Conservation (phyloP, 1,284 basidiomycete genomes). For the Cutaneotrichosporon sp. region DNA sequence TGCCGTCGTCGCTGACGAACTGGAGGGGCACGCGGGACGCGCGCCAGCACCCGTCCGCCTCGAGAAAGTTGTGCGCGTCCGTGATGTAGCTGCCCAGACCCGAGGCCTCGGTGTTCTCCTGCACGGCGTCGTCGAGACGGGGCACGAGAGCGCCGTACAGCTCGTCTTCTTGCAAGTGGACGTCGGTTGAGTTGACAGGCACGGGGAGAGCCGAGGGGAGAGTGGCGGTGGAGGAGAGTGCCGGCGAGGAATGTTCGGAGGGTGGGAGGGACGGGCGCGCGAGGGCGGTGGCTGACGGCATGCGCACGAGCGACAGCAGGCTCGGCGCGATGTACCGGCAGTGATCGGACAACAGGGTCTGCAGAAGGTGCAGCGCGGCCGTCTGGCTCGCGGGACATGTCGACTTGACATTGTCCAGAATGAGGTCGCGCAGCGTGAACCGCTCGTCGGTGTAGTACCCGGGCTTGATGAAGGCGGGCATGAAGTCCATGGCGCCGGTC, state of each 20-base stretch:
- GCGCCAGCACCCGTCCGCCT: constrained; percentile 37
- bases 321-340: constrained; percentile 67
- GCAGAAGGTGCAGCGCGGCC: constrained; percentile 75
- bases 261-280: constrained; percentile 28
- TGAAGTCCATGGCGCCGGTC: constrained; percentile 34
- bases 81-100: constrained; percentile 64
- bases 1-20: constrained; percentile 30
- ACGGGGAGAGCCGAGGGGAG: constrained; percentile 18
- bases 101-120: constrained; percentile 68
- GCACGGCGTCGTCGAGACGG: constrained; percentile 72
- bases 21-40: constrained; percentile 24
- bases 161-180: constrained; percentile 54
- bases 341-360: constrained; percentile 70
- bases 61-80: constrained; percentile 37
- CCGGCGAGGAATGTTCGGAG: neutral
- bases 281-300: constrained; percentile 60
- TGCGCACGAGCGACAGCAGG: constrained; percentile 68
- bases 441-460: constrained; percentile 75
- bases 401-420: constrained; percentile 75
- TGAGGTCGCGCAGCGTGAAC: constrained; percentile 85
- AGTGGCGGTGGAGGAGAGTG: neutral
- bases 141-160: constrained; percentile 77
- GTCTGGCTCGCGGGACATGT: constrained; percentile 65
- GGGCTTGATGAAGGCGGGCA: constrained; percentile 26
- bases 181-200: constrained; percentile 28